Evolutionary conservation across 2,329 filamentous ascomycete genomes (phyloP).

Genomic region (Zymoseptoria pseudotritici): DNA sequence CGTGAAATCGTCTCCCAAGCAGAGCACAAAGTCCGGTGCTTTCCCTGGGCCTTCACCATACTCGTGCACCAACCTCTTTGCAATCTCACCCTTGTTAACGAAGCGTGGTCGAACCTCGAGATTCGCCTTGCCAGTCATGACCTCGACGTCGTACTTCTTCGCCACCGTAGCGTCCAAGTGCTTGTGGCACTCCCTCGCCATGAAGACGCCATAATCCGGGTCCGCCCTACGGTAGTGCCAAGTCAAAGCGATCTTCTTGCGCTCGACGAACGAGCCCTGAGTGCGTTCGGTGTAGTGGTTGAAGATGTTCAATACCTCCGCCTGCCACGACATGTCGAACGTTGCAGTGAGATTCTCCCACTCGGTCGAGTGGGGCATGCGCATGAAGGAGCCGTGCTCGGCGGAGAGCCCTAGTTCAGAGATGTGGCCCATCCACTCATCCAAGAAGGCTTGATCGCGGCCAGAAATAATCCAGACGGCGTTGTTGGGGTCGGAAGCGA

Average conservation of each 20-base stretch:
- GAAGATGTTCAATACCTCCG: slow-evolving; percentile 75
- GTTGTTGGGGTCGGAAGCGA: slow-evolving; percentile 75
- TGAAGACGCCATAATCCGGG: slow-evolving; percentile 72
- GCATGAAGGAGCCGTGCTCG: slow-evolving; percentile 94
- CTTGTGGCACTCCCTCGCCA: slow-evolving; percentile 71
- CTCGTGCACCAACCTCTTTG: slow-evolving; percentile 68
- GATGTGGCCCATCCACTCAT: slow-evolving; percentile 89
- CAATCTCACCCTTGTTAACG: slow-evolving; percentile 97
- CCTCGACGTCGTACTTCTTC: slow-evolving; percentile 81
- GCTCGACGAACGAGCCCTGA: slow-evolving; percentile 87
- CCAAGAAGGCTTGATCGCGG: slow-evolving; percentile 83
- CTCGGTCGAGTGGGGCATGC: slow-evolving; percentile 63
- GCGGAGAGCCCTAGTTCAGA: slow-evolving; percentile 83
- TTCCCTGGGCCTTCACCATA: slow-evolving; percentile 54
- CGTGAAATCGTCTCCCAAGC: slow-evolving; percentile 90
- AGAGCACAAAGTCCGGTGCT: slow-evolving; percentile 77
- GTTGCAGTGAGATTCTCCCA: slow-evolving; percentile 88
- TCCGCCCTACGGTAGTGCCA: slow-evolving; percentile 96
- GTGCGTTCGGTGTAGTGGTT: slow-evolving; percentile 82
- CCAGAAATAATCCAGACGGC: slow-evolving; percentile 98
- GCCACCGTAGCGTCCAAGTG: slow-evolving; percentile 70
- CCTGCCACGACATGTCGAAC: slow-evolving; percentile 88
- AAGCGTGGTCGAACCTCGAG: slow-evolving; percentile 93
- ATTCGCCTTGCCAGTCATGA: slow-evolving; percentile 96
- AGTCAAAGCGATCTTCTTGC: slow-evolving; percentile 86